Evolutionary conservation across 495 filamentous ascomycete species (phyloP), one percentile per base, ranked within the genome.

Genomic region (Oleoguttula mirabilis): DNA sequence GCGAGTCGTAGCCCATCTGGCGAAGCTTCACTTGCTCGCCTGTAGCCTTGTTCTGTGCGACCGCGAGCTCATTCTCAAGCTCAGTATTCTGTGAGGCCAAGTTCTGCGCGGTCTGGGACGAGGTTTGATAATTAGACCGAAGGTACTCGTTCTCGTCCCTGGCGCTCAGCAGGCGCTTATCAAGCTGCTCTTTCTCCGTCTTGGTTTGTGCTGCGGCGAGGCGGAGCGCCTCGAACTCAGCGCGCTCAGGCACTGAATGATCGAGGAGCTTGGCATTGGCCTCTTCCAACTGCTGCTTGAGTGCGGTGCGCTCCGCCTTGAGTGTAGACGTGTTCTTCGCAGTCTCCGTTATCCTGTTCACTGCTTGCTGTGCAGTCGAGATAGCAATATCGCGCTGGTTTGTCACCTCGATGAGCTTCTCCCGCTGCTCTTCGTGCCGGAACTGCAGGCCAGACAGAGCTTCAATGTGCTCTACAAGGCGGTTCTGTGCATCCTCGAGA

Each of bases 381-480:
- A 35, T 47, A 5, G 42, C 35, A 22, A 3, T 19, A 17, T 50
- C 46, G 17, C 43, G 41, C 21, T 48, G 33, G 12, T 31, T 14
- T 16, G 25, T 45, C 7, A 39, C 14, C 16, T 43, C 19, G 20
- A 35, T 16, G 3, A 54, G 36, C 22, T 55, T n/a, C 10, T 10
- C 21, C 4, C 42, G 51, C 32, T 51, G 47, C 12, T 48, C 41
- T 31, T 57, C 54, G 33, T 47, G 24, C 12, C 48, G 36, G 33
- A 35, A 44, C 21, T 57, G 54, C 12, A 54, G 37, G 19, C 48
- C 47, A 10, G 27, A 36, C n/a, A 54, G 14, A 1, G 47, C 43
- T 40, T 41, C 15, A 10, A 44, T 42, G 35, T 48, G 34, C 20
- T 50, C 46, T 10, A 35, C 39, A 10, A 43, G 33, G 10, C 39